Evolutionary conservation across 2,329 filamentous ascomycete species (phyloP), one percentile per base, ranked within the genome.

Genomic region (Colletotrichum endophyticum): DNA sequence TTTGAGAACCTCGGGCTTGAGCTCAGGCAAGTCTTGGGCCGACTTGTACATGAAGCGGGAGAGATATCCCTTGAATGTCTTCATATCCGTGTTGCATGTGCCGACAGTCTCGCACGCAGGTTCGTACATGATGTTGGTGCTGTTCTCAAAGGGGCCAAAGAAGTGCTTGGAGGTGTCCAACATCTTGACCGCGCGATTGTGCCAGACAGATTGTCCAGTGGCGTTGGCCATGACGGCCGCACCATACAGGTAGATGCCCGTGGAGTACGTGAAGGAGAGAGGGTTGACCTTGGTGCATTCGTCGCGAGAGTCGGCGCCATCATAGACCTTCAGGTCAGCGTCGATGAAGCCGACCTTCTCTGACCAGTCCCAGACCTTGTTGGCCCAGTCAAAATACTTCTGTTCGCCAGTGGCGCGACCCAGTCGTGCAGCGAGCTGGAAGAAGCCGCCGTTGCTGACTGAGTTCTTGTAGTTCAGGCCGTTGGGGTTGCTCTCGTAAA

Each of bases 391-490:
- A 16, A 86, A 78, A 80, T 95, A 95, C 0, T 91, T 93, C 66
- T 89, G 83, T 80, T 95, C 93, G 19, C 91, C 92, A 0, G 93
- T 95, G 76, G 91, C 92, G 63, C 93, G 91, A 30, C 93, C 94
- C 16, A 96, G 88, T 22, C 95, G 93, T 1, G 95, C 94, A 6
- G 94, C 93, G 15, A 98, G 89, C 81, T 96, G 94, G 84, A 98
- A 96, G 82, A 97, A 92, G n/a, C 92, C 93, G 57, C 94, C 95
- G 83, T 97, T 97, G 77, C 93, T 93, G 79, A 96, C 91, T 19
- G 92, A 90, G 86, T 96, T 96, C 85, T 96, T 97, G 90, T 98
- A 97, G 81, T 92, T 89, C 83, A 96, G 93, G 16, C 95, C 95
- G 77, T 92, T 92, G 63, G 87, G 86, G 82, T 98, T 96, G 80